Evolutionary conservation across 2,329 filamentous ascomycete genomes (phyloP).

Genomic region (Fusarium chaquense): DNA sequence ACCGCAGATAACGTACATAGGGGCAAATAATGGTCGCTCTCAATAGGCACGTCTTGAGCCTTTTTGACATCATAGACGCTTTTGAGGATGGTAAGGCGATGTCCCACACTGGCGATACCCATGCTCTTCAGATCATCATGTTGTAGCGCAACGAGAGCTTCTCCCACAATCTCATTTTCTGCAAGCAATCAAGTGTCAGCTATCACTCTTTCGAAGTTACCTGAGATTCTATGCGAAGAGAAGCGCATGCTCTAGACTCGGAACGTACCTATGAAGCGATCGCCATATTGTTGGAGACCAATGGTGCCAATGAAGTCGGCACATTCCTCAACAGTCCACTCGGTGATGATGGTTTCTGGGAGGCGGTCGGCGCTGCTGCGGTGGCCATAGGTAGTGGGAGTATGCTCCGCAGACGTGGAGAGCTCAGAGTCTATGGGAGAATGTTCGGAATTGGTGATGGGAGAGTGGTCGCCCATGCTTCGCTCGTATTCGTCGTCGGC

Average conservation of each 20-base stretch:
- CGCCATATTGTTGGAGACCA: conserved; percentile 84
- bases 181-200: conserved; percentile 42
- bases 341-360: conserved; percentile 80
- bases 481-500: conserved; percentile 87
- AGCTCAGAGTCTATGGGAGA: conserved; percentile 80
- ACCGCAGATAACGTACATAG: conserved; percentile 70
- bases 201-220: neutral
- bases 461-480: conserved; percentile 75
- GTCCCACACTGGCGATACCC: conserved; percentile 91
- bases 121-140: conserved; percentile 97
- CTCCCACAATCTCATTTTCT: conserved; percentile 96
- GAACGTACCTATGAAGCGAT: conserved; percentile 82
- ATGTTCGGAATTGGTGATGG: conserved; percentile 75
- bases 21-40: conserved; percentile 93
- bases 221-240: neutral
- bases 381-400: conserved; percentile 81
- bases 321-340: conserved; percentile 88
- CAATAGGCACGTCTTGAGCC: conserved; percentile 89
- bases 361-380: conserved; percentile 73
- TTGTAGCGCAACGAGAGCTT: conserved; percentile 86
- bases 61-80: conserved; percentile 97
- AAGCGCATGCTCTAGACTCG: neutral
- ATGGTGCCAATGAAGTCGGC: conserved; percentile 87
- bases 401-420: conserved; percentile 77
- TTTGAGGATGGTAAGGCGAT: conserved; percentile 94